These are phyloP conservation scores for Globisporangium lucens DNA, from an alignment of 352 stramenopile species.

Conservation along the genomic window DNA sequence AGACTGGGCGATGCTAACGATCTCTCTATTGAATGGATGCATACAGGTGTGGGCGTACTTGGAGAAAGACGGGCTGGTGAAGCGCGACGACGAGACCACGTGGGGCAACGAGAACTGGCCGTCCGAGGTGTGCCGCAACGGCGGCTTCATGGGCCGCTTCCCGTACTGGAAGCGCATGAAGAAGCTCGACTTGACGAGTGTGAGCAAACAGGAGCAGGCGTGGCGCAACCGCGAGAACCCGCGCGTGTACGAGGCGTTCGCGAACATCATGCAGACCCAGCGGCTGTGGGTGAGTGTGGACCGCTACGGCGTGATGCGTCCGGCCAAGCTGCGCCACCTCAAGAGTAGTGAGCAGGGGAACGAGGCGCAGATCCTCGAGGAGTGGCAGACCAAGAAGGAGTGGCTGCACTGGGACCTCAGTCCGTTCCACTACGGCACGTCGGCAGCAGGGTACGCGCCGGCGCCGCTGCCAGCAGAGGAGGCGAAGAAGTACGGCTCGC, in stretches of 20 bases:
- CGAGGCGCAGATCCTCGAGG: slow-evolving; percentile 24
- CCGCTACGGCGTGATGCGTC: slow-evolving; percentile 47
- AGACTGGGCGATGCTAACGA: neutral
- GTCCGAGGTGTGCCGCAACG: slow-evolving; percentile 40
- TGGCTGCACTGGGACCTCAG: slow-evolving; percentile 55
- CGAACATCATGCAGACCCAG: slow-evolving; percentile 28
- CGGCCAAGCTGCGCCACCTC: slow-evolving; percentile 28
- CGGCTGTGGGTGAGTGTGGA: slow-evolving; percentile 49
- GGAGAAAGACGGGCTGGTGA: slow-evolving; percentile 38
- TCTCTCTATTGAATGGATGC: neutral
- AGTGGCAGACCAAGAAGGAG: slow-evolving; percentile 51
- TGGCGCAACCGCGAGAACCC: slow-evolving; percentile 48
- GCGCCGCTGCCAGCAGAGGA: slow-evolving; percentile 17
- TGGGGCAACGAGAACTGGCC: slow-evolving; percentile 52
- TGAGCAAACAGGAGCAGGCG: slow-evolving; percentile 41
- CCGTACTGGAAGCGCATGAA: slow-evolving; percentile 59
- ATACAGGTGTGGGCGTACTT: slow-evolving; percentile 37
- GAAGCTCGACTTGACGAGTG: slow-evolving; percentile 37
- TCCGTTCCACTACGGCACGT: slow-evolving; percentile 48
- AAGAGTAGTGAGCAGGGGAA: slow-evolving; percentile 19
- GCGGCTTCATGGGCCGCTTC: slow-evolving; percentile 46
- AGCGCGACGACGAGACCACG: slow-evolving; percentile 34
- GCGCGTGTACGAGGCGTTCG: slow-evolving; percentile 32
- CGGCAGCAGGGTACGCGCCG: slow-evolving; percentile 35
- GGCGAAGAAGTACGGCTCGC: slow-evolving; percentile 30